Base-by-base conservation (phyloP, 2,329 filamentous ascomycete species). In the Pezicula rhizophila region DNA sequence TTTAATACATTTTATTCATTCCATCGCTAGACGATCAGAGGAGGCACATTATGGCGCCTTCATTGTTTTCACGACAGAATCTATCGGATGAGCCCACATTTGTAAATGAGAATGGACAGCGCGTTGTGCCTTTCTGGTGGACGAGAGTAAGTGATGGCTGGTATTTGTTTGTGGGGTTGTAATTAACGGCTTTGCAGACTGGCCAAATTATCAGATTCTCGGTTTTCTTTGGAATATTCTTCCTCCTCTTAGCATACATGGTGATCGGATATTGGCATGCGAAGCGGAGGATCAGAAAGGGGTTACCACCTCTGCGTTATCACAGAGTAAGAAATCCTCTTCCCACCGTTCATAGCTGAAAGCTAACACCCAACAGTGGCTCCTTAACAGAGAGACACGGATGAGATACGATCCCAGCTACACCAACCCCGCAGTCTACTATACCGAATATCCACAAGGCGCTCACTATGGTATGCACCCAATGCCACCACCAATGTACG, bases 241-340 rank as follows among this genome's bases (percentile, higher is more conserved):
- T 75, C 48, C 48, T 81, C 51, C 67, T 88, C 60, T 64, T 80
- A 46, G 59, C 74, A 38, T 89, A 82, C 73, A 72, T 90, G 59
- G 56, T 87, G 47, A 73, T 79, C 51, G 86, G 85, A 52, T 85
- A 86, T 65, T 68, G 79, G 42, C 88, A 92, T 67, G 88, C 87
- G 41, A 79, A 79, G 64, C 68, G 69, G 41, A 76, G 88, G 42
- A 72, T 91, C 55, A 74, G 71, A 52, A 84, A 82, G 64, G 86
- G 86, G 1, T 70, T 82, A 34, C 71, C 74, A 15, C 84, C 87
- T 14, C 67, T 90, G 33, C 68, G 67, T 53, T 92, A 92, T 62
- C 87, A 93, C 67, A 72, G 83, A 60, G 82, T 85, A 73, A 31
- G 77, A 52, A 37, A 17, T 26, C 37, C 35, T 14, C 35, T 25